Evolutionary conservation across 192 early-diverging fungal species (phyloP).

Genomic region (Coemansia sp.): DNA sequence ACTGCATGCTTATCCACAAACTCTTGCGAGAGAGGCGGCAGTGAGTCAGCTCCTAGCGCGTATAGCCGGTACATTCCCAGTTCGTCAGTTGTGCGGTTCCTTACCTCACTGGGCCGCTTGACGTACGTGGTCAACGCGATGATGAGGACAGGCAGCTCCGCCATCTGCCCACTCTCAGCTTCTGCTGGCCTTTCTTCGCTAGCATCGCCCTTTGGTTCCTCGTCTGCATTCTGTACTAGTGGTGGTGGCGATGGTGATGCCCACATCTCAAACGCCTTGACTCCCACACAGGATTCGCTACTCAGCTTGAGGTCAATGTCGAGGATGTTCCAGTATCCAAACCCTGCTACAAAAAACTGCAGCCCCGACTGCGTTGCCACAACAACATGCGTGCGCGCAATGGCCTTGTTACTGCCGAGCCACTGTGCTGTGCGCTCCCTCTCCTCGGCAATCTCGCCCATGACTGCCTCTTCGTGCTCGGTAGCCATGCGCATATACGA

Average conservation of each 20-base stretch:
- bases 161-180: constrained; percentile 13
- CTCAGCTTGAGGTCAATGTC: constrained; percentile 41
- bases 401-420: constrained; percentile 23
- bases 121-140: constrained; percentile 54
- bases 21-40: constrained; percentile 32
- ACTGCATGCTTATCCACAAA: constrained; percentile 45
- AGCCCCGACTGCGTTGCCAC: constrained; percentile 51
- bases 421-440: constrained; percentile 31
- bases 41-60: constrained; percentile 43
- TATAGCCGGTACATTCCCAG: constrained; percentile 44
- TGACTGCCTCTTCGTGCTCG: constrained; percentile 23
- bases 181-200: background rate
- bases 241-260: background rate
- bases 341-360: constrained; percentile 52
- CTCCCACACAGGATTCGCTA: constrained; percentile 52
- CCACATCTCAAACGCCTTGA: constrained; percentile 54
- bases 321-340: constrained; percentile 58
- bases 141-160: constrained; percentile 30
- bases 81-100: constrained; percentile 19
- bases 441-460: constrained; percentile 33
- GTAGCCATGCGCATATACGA: constrained; percentile 2
- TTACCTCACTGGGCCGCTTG: constrained; percentile 30
- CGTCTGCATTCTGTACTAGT: background rate
- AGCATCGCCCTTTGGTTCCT: background rate
- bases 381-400: constrained; percentile 43